Conservation (phyloP, 1,139 yeast species). For the Candida sanyaensis region DNA sequence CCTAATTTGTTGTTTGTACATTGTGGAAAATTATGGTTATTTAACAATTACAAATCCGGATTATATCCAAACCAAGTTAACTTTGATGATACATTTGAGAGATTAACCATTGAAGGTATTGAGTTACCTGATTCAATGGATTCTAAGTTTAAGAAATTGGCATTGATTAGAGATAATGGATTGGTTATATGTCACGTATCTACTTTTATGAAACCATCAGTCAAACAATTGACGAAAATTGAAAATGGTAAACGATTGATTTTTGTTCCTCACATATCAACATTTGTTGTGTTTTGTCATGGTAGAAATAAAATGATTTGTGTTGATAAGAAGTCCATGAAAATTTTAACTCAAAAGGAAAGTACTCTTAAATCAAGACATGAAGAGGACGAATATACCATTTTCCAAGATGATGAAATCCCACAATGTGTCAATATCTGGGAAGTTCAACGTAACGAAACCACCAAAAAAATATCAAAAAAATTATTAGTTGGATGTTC, state of each 20-base stretch:
- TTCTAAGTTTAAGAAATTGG: constrained; percentile 20
- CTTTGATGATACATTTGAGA: constrained; percentile 38
- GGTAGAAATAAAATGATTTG: constrained; percentile 29
- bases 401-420: constrained; percentile 34
- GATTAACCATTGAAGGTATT: constrained; percentile 16
- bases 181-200: constrained; percentile 36
- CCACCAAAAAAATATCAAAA: constrained; percentile 25
- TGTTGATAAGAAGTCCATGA: constrained; percentile 34
- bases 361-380: constrained; percentile 16
- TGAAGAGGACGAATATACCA: constrained; percentile 16
- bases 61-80: constrained; percentile 41
- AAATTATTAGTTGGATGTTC: constrained; percentile 46
- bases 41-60: constrained; percentile 31
- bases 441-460: constrained; percentile 34
- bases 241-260: constrained; percentile 39
- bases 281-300: constrained; percentile 43
- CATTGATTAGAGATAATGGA: constrained; percentile 53
- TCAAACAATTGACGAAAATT: constrained; percentile 36
- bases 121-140: constrained; percentile 16
- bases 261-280: constrained; percentile 30
- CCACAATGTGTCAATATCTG: constrained; percentile 40
- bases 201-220: constrained; percentile 26
- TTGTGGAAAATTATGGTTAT: constrained; percentile 44
- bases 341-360: constrained; percentile 23
- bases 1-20: constrained; percentile 25